A percentile compares a stretch with the other conserved stretches of the same genome.
phyloP scores from a whole-genome alignment of 2,329 filamentous ascomycete genomes.

The Stagonosporopsis rhizophila region DNA sequence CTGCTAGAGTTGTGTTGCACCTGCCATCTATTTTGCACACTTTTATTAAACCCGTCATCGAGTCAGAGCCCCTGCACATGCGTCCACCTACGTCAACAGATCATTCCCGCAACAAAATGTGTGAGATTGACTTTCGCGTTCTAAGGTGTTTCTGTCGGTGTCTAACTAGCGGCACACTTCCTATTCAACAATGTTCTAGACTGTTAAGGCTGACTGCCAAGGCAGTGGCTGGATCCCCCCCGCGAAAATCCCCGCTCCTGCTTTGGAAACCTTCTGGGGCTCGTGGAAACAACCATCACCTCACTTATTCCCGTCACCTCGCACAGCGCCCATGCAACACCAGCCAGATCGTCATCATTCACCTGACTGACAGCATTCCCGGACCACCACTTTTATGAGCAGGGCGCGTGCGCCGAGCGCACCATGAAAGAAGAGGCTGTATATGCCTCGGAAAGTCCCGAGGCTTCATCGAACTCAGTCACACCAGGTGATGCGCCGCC shows the following conservation, averaged over 20 bases:
- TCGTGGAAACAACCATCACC: conserved; percentile 31
- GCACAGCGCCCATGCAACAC: conserved; percentile 31
- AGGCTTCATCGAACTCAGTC: conserved; percentile 21
- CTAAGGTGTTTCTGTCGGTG: background rate
- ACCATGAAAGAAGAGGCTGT: conserved; percentile 24
- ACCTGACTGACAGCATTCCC: conserved; percentile 10
- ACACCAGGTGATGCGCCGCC: conserved; percentile 43
- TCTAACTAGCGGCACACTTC: conserved; percentile 3
- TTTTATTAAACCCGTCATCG: conserved; percentile 8
- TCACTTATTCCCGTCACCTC: conserved; percentile 38
- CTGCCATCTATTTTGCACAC: background rate
- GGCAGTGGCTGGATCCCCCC: conserved; percentile 26
- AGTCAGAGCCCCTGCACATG: background rate
- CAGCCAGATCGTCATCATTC: conserved; percentile 10
- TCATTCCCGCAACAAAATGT: background rate
- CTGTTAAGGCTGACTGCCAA: conserved; percentile 11
- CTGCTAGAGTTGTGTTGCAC: too few relatives aligned
- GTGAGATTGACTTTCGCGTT: background rate
- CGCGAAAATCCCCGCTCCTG: conserved; percentile 21
- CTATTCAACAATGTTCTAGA: conserved; percentile 4
- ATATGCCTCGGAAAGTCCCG: conserved; percentile 31
- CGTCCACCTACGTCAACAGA: too few relatives aligned
- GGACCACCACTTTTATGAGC: background rate
- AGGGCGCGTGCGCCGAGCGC: conserved; percentile 13
- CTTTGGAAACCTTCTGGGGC: conserved; percentile 22